phyloP scores from a whole-genome alignment of 2,329 filamentous ascomycete genomes.

The Trichoderma asperellum region DNA sequence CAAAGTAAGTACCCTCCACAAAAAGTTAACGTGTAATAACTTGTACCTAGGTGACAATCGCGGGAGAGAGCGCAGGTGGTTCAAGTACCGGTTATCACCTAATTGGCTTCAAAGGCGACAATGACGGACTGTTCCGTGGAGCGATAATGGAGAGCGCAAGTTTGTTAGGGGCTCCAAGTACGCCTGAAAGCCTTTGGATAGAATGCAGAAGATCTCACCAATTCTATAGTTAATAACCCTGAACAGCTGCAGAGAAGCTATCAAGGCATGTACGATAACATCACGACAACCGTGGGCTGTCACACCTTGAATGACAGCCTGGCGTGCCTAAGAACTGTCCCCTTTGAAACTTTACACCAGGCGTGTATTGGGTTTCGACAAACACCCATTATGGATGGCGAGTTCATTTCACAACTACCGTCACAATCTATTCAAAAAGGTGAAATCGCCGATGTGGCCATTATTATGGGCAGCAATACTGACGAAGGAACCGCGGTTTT shows the following conservation, averaged over 20 bases:
- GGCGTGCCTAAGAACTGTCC: neutral
- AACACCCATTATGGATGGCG: conserved; percentile 10
- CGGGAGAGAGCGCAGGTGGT: conserved; percentile 6
- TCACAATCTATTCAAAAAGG: conserved; percentile 12
- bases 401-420: conserved; percentile 13
- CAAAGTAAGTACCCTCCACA: neutral
- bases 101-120: conserved; percentile 14
- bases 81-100: conserved; percentile 12
- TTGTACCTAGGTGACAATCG: neutral
- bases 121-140: conserved; percentile 8
- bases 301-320: neutral
- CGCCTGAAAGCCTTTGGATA: neutral
- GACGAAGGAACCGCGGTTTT: conserved; percentile 11
- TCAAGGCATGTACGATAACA: conserved; percentile 17
- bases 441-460: conserved; percentile 8
- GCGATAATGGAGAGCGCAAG: conserved; percentile 14
- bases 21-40: neutral
- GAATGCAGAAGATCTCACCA: neutral
- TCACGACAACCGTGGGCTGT: conserved; percentile 11
- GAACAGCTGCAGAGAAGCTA: neutral
- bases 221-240: neutral
- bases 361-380: conserved; percentile 6
- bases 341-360: neutral
- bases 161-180: conserved; percentile 13
- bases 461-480: neutral